Evolutionary conservation across 2,329 filamentous ascomycete species (phyloP), one percentile per base, ranked within the genome.

Genomic region (Alternaria sp.): DNA sequence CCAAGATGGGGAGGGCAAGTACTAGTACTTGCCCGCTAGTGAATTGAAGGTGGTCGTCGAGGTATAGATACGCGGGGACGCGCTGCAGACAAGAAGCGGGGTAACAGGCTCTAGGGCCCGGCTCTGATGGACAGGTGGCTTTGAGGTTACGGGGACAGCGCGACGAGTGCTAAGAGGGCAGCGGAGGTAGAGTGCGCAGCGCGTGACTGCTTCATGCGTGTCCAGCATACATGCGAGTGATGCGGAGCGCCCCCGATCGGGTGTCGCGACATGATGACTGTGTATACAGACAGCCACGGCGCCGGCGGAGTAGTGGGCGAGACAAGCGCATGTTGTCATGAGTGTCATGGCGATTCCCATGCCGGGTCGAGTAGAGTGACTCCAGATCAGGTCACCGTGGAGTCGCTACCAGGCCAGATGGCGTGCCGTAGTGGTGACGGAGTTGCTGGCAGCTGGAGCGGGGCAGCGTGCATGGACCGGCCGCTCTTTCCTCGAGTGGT

Each of bases 71-170:
- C 77, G 19, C 57, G 63, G 65, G 62, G 54, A 49, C 50, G 64
- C 54, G 66, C 54, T 72, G 74, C 69, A 73, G 70, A 68, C 69
- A 66, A 74, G 69, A 78, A 78, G 76, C 76, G 77, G 77, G 77
- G 77, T 79, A 77, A 71, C 67, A 71, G 74, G 70, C 70, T 72
- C 70, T 64, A 74, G 65, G 65, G 59, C 62, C 58, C 68, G 64
- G 61, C 66, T 62, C 64, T 68, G 72, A 71, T 76, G 72, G 75
- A 74, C 74, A 76, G 75, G 76, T 77, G 74, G 77, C 75, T 79
- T 75, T 66, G 71, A 68, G 70, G 72, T 69, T 74, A 73, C 71
- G 70, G 72, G 61, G 68, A 74, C 69, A 66, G 73, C 70, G 61
- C 71, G 71, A 70, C 69, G 64, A 63, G 68, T 67, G 60, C 59